A percentile compares a stretch with the other conserved stretches of the same genome.
phyloP scores from a whole-genome alignment of 2,329 filamentous ascomycete species.

The Xylariaceae sp. region DNA sequence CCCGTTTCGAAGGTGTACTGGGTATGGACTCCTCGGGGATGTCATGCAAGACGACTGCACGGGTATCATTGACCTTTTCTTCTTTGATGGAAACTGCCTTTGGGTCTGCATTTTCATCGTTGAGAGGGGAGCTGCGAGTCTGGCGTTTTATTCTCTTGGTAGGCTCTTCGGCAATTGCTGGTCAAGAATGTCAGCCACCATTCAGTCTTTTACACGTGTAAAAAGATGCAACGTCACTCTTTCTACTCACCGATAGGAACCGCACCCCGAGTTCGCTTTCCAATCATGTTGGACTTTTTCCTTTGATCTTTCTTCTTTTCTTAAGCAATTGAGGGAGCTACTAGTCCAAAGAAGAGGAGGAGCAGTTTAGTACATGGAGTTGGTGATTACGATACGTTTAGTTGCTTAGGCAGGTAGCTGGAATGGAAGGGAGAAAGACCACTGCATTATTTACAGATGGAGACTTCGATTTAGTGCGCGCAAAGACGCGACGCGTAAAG shows the following conservation, averaged over 20 bases:
- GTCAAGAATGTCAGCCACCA: constrained; percentile 19
- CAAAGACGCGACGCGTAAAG: constrained; percentile 29
- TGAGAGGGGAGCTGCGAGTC: constrained; percentile 41
- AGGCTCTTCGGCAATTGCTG: constrained; percentile 33
- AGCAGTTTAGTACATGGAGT: not conserved
- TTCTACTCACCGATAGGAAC: constrained; percentile 33
- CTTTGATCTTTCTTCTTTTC: constrained; percentile 3
- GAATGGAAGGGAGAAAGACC: constrained; percentile 9
- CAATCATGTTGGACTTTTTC: constrained; percentile 36
- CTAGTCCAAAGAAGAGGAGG: not conserved
- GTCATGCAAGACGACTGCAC: constrained; percentile 26
- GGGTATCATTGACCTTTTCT: constrained; percentile 35
- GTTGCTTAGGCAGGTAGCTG: not conserved
- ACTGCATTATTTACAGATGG: constrained; percentile 4
- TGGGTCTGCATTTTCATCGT: constrained; percentile 65
- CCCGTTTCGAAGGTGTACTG: constrained; percentile 22
- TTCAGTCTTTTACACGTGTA: constrained; percentile 1
- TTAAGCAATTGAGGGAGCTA: not conserved
- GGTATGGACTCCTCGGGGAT: constrained; percentile 33
- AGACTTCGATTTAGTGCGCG: constrained; percentile 20
- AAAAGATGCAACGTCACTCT: constrained; percentile 9
- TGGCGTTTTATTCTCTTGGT: constrained; percentile 44
- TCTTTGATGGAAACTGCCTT: constrained; percentile 37
- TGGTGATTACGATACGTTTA: constrained; percentile 3
- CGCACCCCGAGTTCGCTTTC: constrained; percentile 42